These are phyloP conservation scores for Venturia nashicola DNA, from an alignment of 2,329 filamentous ascomycete species.

Conservation along the genomic window DNA sequence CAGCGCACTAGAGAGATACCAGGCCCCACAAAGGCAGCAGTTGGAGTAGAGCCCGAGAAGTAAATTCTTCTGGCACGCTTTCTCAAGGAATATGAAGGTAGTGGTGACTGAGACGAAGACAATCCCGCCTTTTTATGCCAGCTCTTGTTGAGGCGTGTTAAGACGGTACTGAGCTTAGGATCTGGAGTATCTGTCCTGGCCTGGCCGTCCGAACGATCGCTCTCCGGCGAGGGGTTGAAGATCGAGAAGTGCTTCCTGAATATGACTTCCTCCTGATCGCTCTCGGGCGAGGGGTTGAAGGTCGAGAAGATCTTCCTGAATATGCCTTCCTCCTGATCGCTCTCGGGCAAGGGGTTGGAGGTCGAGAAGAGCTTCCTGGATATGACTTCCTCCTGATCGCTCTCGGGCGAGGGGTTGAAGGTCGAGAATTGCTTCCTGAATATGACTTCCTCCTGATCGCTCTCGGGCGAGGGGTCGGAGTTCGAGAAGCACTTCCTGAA, in stretches of 20 bases:
- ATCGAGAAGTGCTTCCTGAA: neutral
- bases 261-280: too few relatives aligned
- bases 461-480: too few relatives aligned
- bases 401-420: too few relatives aligned
- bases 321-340: too few relatives aligned
- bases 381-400: too few relatives aligned
- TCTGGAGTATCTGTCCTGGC: neutral
- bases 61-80: neutral
- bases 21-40: neutral
- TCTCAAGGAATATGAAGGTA: neutral
- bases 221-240: neutral
- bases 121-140: neutral
- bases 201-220: neutral
- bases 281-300: too few relatives aligned
- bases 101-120: neutral
- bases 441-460: too few relatives aligned
- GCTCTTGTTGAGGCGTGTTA: neutral
- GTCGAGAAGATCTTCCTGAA: too few relatives aligned
- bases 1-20: neutral
- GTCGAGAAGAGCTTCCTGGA: too few relatives aligned
- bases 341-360: too few relatives aligned
- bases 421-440: too few relatives aligned
- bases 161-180: neutral
- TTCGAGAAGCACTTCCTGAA: too few relatives aligned
- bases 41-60: neutral